Conservation (phyloP, 225 moss, liverwort and hornwort genomes). For the Polytrichum commune region DNA sequence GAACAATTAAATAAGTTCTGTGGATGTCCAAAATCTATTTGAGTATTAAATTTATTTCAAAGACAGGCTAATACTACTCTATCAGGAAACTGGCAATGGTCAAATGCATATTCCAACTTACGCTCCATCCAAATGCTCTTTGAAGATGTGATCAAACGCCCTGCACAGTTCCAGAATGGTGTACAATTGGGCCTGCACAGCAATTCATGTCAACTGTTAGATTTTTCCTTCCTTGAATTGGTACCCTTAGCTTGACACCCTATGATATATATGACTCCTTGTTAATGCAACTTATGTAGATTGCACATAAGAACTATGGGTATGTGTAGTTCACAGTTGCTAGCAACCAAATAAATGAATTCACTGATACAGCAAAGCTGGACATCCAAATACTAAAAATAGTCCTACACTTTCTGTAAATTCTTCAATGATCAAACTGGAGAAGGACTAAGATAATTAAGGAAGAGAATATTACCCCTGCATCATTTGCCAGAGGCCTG, state of each 20-base stretch:
- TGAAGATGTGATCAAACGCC: conserved; percentile 63
- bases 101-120: conserved; percentile 23
- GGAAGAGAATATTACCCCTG: conserved; percentile 8
- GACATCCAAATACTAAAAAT: no score
- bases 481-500: conserved; percentile 15
- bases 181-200: conserved; percentile 59
- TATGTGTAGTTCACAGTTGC: not conserved
- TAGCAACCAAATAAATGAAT: not conserved
- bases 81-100: not conserved
- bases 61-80: not conserved
- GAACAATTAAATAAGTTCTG: not conserved
- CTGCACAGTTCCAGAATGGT: conserved; percentile 68
- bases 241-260: not conserved
- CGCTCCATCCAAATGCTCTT: conserved; percentile 69
- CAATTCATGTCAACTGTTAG: conserved; percentile 15
- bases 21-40: not conserved
- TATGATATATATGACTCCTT: not conserved
- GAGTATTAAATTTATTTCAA: not conserved
- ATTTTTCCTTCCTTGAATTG: not conserved
- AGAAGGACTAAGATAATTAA: no score
- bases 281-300: not conserved
- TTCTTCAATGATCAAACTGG: no score
- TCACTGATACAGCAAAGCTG: not conserved
- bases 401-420: no score
- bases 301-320: not conserved